Evolutionary conservation across 805 yeast species (phyloP).

Genomic region (Debaryomyces tyrocola): DNA sequence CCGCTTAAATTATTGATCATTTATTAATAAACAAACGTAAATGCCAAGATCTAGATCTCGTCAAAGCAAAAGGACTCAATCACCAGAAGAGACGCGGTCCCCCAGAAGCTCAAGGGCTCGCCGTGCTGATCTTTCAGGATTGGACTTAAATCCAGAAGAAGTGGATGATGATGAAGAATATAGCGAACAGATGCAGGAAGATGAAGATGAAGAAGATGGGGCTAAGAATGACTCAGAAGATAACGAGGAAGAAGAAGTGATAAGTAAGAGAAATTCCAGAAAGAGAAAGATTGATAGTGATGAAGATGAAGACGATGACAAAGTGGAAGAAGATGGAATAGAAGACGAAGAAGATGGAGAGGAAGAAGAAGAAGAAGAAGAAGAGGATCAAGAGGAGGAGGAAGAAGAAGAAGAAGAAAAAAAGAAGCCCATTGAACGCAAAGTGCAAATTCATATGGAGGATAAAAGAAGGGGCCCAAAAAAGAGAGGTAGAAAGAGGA

Average conservation of each 20-base stretch:
- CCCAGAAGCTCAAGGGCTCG: conserved; percentile 6
- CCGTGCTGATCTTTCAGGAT: conserved; percentile 12
- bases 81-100: conserved; percentile 4
- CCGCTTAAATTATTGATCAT: no score
- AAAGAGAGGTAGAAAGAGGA: conserved; percentile 45
- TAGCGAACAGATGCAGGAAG: conserved; percentile 12
- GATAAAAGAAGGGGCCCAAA: conserved; percentile 26
- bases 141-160: conserved; percentile 18
- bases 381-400: conserved; percentile 17
- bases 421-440: conserved; percentile 9
- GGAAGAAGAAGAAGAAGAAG: conserved; percentile 10
- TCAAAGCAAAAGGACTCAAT: conserved; percentile 2
- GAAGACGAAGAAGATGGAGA: conserved; percentile 18
- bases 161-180: conserved; percentile 15
- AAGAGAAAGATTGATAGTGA: conserved; percentile 25
- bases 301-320: conserved; percentile 16
- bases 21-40: not conserved
- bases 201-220: conserved; percentile 19
- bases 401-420: conserved; percentile 22
- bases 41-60: conserved; percentile 8
- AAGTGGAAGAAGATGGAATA: conserved; percentile 19
- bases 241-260: conserved; percentile 9
- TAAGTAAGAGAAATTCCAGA: conserved; percentile 8
- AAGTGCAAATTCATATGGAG: conserved; percentile 7
- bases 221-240: conserved; percentile 16